Evolutionary conservation across 495 filamentous ascomycete species (phyloP), one percentile per base, ranked within the genome.

Genomic region (Ascodesmis nigricans): DNA sequence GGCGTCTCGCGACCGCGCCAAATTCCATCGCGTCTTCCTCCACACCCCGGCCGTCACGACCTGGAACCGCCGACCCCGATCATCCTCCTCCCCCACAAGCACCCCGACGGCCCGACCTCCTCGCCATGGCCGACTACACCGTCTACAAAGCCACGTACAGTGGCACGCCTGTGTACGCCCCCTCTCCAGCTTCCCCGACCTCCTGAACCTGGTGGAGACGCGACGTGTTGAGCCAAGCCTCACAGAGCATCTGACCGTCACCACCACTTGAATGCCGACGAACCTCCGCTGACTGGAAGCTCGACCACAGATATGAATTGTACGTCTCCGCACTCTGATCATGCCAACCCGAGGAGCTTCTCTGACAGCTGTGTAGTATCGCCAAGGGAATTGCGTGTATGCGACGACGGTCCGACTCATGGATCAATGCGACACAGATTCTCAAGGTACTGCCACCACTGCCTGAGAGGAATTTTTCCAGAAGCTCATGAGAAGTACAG

Each of bases 371-470:
- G 11, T 39, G 25, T 41, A 49, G 46, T 31, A 49, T 52, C 19
- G 49, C 49, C 18, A 52, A 51, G 23, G 49, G 49, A 4, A 52
- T 52, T 21, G 49, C 49, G 73, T 68, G 77, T 67, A 97, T 97
- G 87, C 76, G 87, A 48, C 71, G 90, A 17, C 70, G 83, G 29
- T 58, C 61, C 13, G 83, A 93, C 55, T 64, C 81, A 50, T 92
- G 79, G 75, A 75, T 93, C 38, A 93, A 93, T 60, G 83, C 83
- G 17, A 93, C 83, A 26, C 83, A 93, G 53, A 91, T 93, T 34
- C 64, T 93, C 20, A 95, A 95, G 54, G 77, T 49, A 14, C 25
- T 18, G 9, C n/a, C 31, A n/a, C 11, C 21, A 21, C 10, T 9
- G 10, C 19, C 31, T 33, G 15, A n/a, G 29, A 8, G 3, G 29